phyloP scores from a whole-genome alignment of 805 yeast species.

The Ogataea minuta region DNA sequence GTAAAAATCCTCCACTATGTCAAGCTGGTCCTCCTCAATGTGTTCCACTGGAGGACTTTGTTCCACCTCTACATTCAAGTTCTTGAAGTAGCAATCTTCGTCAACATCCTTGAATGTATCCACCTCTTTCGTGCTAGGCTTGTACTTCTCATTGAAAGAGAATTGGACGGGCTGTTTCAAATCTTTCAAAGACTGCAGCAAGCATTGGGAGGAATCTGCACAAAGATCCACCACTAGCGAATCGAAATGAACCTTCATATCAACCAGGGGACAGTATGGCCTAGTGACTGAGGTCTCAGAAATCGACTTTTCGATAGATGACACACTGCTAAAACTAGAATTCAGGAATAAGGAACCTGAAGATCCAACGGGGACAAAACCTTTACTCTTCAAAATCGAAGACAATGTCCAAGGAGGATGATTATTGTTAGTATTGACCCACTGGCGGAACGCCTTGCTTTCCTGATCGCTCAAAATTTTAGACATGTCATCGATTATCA shows the following conservation, averaged over 20 bases:
- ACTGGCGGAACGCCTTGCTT: constrained; percentile 22
- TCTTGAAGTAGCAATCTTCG: constrained; percentile 29
- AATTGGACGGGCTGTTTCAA: constrained; percentile 66
- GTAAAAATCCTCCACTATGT: constrained; percentile 31
- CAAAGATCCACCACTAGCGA: constrained; percentile 55
- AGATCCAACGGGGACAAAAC: constrained; percentile 53
- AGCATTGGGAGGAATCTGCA: constrained; percentile 80
- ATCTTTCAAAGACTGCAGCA: constrained; percentile 66
- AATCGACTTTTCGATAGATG: constrained; percentile 15
- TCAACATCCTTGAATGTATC: constrained; percentile 44
- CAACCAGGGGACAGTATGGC: constrained; percentile 34
- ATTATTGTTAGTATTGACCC: constrained; percentile 21
- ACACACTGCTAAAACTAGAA: constrained; percentile 10
- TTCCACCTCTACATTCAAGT: background rate
- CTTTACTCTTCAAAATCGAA: constrained; percentile 42
- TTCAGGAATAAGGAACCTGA: constrained; percentile 41
- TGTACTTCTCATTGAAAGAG: constrained; percentile 58
- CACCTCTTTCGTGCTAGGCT: constrained; percentile 35
- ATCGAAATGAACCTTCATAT: constrained; percentile 49
- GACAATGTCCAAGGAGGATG: constrained; percentile 40
- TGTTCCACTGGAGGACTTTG: background rate
- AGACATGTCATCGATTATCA: constrained; percentile 62
- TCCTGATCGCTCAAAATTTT: constrained; percentile 35
- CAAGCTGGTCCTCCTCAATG: constrained; percentile 14
- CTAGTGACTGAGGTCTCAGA: background rate